Percentiles rank a stretch among this genome's conserved stretches.
Evolutionary conservation across 1,284 basidiomycete species (phyloP).

Genomic region (Abortiporus biennis): DNA sequence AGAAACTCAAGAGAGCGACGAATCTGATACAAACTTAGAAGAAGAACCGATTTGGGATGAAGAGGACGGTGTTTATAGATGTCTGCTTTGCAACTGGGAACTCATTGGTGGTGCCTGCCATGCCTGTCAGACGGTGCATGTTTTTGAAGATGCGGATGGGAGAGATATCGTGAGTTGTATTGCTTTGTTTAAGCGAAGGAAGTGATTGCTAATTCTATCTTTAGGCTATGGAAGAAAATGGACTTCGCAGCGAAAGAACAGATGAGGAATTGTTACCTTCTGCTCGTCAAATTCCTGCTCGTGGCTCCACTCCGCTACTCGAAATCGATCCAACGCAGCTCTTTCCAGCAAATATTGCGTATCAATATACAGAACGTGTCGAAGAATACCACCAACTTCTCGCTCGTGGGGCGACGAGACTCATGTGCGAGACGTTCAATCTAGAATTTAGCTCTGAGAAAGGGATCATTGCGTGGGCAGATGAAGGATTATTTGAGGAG

Average conservation of each 20-base stretch:
- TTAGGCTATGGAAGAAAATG: not conserved
- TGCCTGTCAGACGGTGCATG: not conserved
- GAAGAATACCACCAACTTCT: conserved; percentile 18
- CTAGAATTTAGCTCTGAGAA: conserved; percentile 19
- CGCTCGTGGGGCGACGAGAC: conserved; percentile 25
- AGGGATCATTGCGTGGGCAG: conserved; percentile 30
- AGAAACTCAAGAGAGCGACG: not conserved
- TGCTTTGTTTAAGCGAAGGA: not conserved
- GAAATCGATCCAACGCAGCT: not conserved
- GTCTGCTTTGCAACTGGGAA: not conserved
- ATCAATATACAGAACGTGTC: conserved; percentile 7
- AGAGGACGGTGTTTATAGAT: not conserved
- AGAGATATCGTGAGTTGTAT: not conserved
- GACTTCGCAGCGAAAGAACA: not conserved
- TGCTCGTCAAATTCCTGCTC: not conserved
- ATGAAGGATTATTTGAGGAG: conserved; percentile 22
- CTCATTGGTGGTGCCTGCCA: not conserved
- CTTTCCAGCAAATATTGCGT: conserved; percentile 5
- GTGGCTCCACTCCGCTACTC: not conserved
- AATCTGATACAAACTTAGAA: not conserved
- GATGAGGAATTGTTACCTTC: conserved; percentile 5
- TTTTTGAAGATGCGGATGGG: not conserved
- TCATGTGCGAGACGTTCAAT: conserved; percentile 29
- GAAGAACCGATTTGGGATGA: not conserved
- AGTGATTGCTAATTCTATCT: not conserved